Evolutionary conservation across 441 rosid species (phyloP), one percentile per base, ranked within the genome.

Genomic region (Pelargonium myrrhifolium): DNA sequence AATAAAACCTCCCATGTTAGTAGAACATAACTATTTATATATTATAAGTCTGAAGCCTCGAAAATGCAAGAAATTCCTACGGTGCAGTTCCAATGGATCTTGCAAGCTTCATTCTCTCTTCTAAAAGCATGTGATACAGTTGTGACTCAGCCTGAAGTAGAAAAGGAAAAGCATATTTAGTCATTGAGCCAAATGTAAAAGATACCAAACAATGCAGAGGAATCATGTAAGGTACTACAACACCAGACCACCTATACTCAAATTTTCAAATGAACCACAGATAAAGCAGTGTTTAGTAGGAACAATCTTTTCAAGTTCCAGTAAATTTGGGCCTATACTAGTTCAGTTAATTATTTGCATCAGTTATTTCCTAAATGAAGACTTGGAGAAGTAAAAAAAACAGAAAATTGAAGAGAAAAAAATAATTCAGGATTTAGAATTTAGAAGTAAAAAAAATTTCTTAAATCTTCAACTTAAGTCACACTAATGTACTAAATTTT

Each of bases 31-130:
- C 37, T 1, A 47, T 40, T 64, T 22, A 18, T 24, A 47, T 56
- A 21, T 8, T 9, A 20, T 40, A 10, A 45, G 51, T 28, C 35
- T 69, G 43, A 51, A 62, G 61, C 37, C 58, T 72, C 59, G 47
- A 70, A 9, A 37, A 67, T 2, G 67, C 62, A 70, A 70, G 9
- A 67, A 49, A 70, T 72, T 74, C 85, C 17, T 79, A 83, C 85
- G 85, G 87, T 62, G 87, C 87, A 71, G 86, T 83, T 73, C 84
- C 81, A 14, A 72, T 60, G 59, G 66, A 63, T 76, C 82, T 78
- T 28, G 86, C 86, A 67, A 83, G 80, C 70, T 79, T 79, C 65
- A 71, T 72, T 72, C 87, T 75, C 78, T 81, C 85, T 68, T 77
- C 83, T 64, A 83, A 62, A 49, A 83, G 85, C 78, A 69, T 64